Evolutionary conservation across 2,329 filamentous ascomycete species (phyloP).

Genomic region (Aspergillus puulaauensis): DNA sequence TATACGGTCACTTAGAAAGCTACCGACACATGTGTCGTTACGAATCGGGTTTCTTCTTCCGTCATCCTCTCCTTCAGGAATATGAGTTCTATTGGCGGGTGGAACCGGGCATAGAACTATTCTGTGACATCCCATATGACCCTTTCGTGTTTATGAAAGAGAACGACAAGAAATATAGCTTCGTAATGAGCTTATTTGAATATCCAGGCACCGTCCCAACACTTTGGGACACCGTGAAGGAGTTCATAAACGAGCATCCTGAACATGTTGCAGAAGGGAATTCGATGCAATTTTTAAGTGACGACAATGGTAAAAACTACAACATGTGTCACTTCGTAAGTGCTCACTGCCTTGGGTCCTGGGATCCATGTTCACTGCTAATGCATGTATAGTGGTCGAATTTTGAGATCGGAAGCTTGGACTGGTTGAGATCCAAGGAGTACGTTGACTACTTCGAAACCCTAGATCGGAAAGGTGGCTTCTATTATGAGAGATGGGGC

Average conservation of each 20-base stretch:
- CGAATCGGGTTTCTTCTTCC: slow-evolving; percentile 99
- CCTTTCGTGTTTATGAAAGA: slow-evolving; percentile 97
- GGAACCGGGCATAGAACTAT: slow-evolving; percentile 94
- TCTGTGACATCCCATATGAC: slow-evolving; percentile 93
- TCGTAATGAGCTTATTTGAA: slow-evolving; percentile 92
- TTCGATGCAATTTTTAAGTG: slow-evolving; percentile 85
- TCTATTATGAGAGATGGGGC: slow-evolving; percentile 99
- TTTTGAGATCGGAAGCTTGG: slow-evolving; percentile 91
- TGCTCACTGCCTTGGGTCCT: slow-evolving; percentile 18
- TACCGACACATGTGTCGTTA: slow-evolving; percentile 99
- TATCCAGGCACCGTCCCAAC: slow-evolving; percentile 96
- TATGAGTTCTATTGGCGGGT: slow-evolving; percentile 99
- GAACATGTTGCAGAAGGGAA: slow-evolving; percentile 84
- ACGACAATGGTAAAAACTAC: slow-evolving; percentile 87
- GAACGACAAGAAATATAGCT: slow-evolving; percentile 97
- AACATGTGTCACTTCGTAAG: slow-evolving; percentile 96
- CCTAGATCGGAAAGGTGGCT: slow-evolving; percentile 87
- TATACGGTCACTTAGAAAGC: slow-evolving; percentile 94
- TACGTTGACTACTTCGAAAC: slow-evolving; percentile 90
- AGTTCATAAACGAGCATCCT: slow-evolving; percentile 86
- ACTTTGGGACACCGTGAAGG: slow-evolving; percentile 92
- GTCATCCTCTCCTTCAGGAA: slow-evolving; percentile 85
- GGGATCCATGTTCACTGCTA: slow-evolving; percentile 5
- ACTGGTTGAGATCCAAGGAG: slow-evolving; percentile 86
- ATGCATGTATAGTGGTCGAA: slow-evolving; percentile 80